Evolutionary conservation across 78 protist species (phyloP), one percentile per base, ranked within the genome.

Genomic region (Protostelium mycophagum): DNA sequence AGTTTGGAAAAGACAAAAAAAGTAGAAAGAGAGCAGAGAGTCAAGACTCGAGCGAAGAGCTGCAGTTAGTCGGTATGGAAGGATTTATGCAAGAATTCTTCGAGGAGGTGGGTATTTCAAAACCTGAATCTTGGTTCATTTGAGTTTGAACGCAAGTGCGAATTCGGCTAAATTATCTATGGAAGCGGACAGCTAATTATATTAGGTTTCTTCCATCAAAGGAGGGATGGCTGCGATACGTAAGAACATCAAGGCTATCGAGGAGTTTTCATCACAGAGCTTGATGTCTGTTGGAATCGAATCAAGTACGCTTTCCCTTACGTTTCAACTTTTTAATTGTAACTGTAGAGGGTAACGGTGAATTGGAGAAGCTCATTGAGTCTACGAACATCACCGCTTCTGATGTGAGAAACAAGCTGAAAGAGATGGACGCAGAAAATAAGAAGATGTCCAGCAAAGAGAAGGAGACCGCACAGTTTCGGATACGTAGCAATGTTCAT

Each of bases 81-180:
- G 94, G 90, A 29, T 92, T 92, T 37, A 92, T 92, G 94, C 94
- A 91, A 63, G 94, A 92, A 38, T 92, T 92, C 87, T 92, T 90
- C 87, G 86, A 86, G 73, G 94, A 92, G 29, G 94, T 92, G 37
- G 91, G 94, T 85, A 84, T 39, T 28, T n/a, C n/a, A n/a, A n/a
- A n/a, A n/a, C n/a, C n/a, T n/a, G n/a, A n/a, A n/a, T n/a, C n/a
- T n/a, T n/a, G n/a, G n/a, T n/a, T n/a, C n/a, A n/a, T n/a, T n/a
- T n/a, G n/a, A n/a, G n/a, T n/a, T n/a, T n/a, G n/a, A n/a, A n/a
- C n/a, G n/a, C n/a, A n/a, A n/a, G n/a, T n/a, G n/a, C n/a, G n/a
- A n/a, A n/a, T n/a, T n/a, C n/a, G 73, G 73, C 5, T 51, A 51
- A 5, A 5, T 51, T 51, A 25, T 51, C 5, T 16, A 16, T 16